A percentile compares a stretch with the other conserved stretches of the same genome.
Conservation (phyloP, 768 basidiomycete species). For the Russula sp. region DNA sequence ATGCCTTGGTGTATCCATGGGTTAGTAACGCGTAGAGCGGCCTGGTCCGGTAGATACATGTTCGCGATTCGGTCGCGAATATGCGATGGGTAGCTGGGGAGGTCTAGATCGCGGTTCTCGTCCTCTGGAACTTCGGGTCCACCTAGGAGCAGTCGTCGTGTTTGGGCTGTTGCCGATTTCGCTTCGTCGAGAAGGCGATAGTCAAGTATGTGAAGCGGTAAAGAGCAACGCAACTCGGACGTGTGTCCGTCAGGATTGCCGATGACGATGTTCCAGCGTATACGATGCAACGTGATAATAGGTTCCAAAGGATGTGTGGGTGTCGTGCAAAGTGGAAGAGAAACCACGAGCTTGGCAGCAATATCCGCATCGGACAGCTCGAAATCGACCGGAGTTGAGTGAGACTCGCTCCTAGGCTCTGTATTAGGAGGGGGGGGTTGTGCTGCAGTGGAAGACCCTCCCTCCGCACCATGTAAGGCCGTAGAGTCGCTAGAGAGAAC, state of each 20-base stretch:
- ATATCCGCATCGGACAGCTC: slow-evolving; percentile 39
- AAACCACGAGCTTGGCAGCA: slow-evolving; percentile 52
- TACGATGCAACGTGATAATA: slow-evolving; percentile 65
- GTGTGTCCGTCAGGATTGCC: slow-evolving; percentile 86
- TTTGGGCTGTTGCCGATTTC: slow-evolving; percentile 58
- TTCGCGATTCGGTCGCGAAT: slow-evolving; percentile 85
- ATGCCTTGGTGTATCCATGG: slow-evolving; percentile 47
- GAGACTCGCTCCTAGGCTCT: background rate
- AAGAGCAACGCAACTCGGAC: slow-evolving; percentile 89
- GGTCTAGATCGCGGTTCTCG: slow-evolving; percentile 58
- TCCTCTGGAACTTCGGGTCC: slow-evolving; percentile 30
- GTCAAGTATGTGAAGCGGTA: slow-evolving; percentile 83
- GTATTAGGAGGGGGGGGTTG: background rate
- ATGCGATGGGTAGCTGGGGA: slow-evolving; percentile 87
- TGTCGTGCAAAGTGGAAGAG: slow-evolving; percentile 51
- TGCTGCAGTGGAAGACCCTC: slow-evolving; percentile 9
- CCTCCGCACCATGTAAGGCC: background rate
- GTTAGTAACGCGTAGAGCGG: slow-evolving; percentile 56
- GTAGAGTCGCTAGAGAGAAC: background rate
- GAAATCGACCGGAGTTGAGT: slow-evolving; percentile 21
- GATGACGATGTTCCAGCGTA: slow-evolving; percentile 75
- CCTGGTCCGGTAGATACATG: slow-evolving; percentile 58
- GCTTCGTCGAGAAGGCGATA: slow-evolving; percentile 68
- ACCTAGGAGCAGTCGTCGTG: slow-evolving; percentile 62
- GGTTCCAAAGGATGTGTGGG: slow-evolving; percentile 75